Percentiles rank a stretch among this genome's conserved stretches.
phyloP scores from a whole-genome alignment of 768 basidiomycete genomes.

The Pulveroboletus sp. region DNA sequence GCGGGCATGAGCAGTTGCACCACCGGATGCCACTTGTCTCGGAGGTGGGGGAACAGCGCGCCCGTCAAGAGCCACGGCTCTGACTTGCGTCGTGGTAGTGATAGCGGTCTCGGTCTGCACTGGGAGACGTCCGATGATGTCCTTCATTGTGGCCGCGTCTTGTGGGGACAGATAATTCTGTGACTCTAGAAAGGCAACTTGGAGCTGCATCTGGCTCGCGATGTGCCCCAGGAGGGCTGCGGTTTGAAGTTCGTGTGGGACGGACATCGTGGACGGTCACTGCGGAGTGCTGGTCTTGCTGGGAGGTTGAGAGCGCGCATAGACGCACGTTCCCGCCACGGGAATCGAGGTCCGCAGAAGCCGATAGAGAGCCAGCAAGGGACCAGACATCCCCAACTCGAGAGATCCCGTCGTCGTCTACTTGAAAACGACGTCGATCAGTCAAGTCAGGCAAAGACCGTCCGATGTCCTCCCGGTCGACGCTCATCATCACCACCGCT shows the following conservation, averaged over 20 bases:
- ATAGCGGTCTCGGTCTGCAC: slow-evolving; percentile 18
- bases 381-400: too few species aligned
- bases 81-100: slow-evolving; percentile 13
- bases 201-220: slow-evolving; percentile 49
- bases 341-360: too few species aligned
- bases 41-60: slow-evolving; percentile 19
- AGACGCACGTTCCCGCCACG: too few species aligned
- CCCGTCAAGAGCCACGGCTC: not conserved
- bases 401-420: too few species aligned
- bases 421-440: too few species aligned
- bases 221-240: slow-evolving; percentile 56
- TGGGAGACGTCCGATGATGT: slow-evolving; percentile 46
- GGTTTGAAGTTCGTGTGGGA: slow-evolving; percentile 22
- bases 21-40: slow-evolving; percentile 3
- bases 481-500: slow-evolving; percentile 34
- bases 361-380: too few species aligned
- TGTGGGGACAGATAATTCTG: slow-evolving; percentile 48
- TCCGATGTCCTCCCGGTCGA: slow-evolving; percentile 4
- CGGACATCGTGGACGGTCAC: slow-evolving; percentile 17
- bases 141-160: slow-evolving; percentile 39
- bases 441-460: too few species aligned
- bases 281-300: too few species aligned
- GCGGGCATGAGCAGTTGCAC: slow-evolving; percentile 35
- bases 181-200: slow-evolving; percentile 52
- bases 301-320: too few species aligned